Evolutionary conservation across 2,329 filamentous ascomycete genomes (phyloP), one percentile per base, ranked within the genome.

Genomic region (Coniochaeta prunicola): DNA sequence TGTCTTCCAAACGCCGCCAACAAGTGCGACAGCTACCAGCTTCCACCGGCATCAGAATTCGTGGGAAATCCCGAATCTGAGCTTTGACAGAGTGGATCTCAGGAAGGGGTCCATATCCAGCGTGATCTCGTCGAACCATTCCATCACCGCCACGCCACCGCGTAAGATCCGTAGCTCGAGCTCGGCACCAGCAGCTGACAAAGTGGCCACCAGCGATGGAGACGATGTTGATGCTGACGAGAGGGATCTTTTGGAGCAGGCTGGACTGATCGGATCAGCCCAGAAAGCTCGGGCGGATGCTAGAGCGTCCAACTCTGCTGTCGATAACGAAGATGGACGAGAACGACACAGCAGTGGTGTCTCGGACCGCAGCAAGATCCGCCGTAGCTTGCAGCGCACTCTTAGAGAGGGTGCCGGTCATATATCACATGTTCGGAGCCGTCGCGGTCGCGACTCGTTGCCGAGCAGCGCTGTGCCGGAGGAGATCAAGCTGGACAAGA

Each of bases 371-470:
- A 86, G 80, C 59, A 91, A 88, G 69, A 86, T 92, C 56, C 87
- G 93, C 26, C 87, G 92, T 62, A 96, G 92, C 70, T 77, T 97
- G 15, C 93, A 97, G 66, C 89, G 92, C 59, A 96, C 92, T 13
- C 81, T 97, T 59, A 85, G 94, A 63, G 93, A 97, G 66, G 83
- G 88, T 75, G 89, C 78, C 66, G 88, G 78, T 60, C 86, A 80
- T 73, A 82, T 80, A 66, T 83, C 80, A 19, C 84, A 83, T 66
- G 87, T 90, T 65, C 85, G 90, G 33, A 87, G 89, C 69, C 87
- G 86, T 64, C 92, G 88, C 70, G 87, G 88, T 56, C 90, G 87
- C 68, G 91, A 96, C 56, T 88, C 87, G 4, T 76, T 80, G 3
- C 85, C 85, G 2, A 88, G 83, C 42, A 77, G 78, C 7, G 45